Conservation (phyloP, 371 early-diverging fungal species). For the Saksenaea vasiformis region DNA sequence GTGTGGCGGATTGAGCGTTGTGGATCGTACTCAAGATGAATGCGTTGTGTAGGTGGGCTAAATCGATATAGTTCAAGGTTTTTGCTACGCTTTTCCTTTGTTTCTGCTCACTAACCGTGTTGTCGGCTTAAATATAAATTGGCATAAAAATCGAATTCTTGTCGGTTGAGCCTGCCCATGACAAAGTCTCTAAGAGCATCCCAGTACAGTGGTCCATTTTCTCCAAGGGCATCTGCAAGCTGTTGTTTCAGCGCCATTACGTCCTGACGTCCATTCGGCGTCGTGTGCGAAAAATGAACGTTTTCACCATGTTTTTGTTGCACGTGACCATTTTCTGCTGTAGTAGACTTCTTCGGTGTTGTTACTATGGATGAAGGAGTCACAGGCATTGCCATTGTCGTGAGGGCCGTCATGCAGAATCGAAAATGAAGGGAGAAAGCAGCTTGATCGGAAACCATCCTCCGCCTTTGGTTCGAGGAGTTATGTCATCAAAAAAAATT, state of each 20-base stretch:
- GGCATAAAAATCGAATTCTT: slow-evolving; percentile 81
- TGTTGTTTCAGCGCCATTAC: slow-evolving; percentile 75
- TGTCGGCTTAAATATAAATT: slow-evolving; percentile 66
- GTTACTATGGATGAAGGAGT: not conserved
- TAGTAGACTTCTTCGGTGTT: not conserved
- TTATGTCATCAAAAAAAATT: too few relatives aligned
- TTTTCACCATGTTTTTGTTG: slow-evolving; percentile 3
- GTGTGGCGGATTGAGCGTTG: slow-evolving; percentile 72
- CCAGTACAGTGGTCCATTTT: slow-evolving; percentile 81
- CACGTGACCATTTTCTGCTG: not conserved
- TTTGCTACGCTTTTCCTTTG: not conserved
- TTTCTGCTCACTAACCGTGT: slow-evolving; percentile 45
- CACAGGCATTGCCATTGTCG: slow-evolving; percentile 1
- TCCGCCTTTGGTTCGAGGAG: too few relatives aligned
- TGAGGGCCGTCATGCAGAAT: slow-evolving; percentile 5
- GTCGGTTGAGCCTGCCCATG: slow-evolving; percentile 72
- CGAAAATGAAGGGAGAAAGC: not conserved
- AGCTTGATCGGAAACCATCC: not conserved
- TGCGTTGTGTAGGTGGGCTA: slow-evolving; percentile 76
- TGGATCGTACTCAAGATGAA: slow-evolving; percentile 80
- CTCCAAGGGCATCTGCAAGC: slow-evolving; percentile 78
- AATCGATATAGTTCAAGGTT: slow-evolving; percentile 6
- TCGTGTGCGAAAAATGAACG: slow-evolving; percentile 29
- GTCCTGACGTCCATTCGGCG: slow-evolving; percentile 64
- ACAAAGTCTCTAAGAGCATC: slow-evolving; percentile 77